Percentiles rank a stretch among this genome's conserved stretches.
These are phyloP conservation scores for Podochytrium sp. DNA, from an alignment of 192 early-diverging fungal genomes.

Conservation along the genomic window DNA sequence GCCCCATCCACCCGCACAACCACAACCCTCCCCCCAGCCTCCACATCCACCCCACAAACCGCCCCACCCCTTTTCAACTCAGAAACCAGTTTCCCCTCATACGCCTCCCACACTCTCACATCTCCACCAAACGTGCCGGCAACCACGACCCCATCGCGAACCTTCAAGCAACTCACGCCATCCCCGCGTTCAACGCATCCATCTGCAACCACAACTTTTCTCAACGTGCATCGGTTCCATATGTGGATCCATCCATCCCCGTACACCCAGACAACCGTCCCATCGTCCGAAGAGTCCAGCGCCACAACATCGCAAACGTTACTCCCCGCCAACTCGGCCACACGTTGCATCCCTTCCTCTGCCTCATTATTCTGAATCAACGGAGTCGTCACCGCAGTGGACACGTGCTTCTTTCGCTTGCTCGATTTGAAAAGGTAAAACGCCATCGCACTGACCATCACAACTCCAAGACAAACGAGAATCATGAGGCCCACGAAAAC, in stretches of 20 bases:
- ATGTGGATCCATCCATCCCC: slow-evolving; percentile 2
- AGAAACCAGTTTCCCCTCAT: background rate
- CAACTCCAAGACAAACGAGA: slow-evolving; percentile 6
- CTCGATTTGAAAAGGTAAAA: no score
- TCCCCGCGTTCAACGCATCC: background rate
- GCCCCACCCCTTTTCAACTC: background rate
- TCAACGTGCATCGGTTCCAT: slow-evolving; percentile 7
- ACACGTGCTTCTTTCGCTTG: no score
- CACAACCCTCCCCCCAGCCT: slow-evolving; percentile 1
- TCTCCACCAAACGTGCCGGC: slow-evolving; percentile 6
- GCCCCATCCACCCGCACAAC: slow-evolving; percentile 23
- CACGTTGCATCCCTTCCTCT: no score
- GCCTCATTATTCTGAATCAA: no score
- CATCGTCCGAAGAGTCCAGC: background rate
- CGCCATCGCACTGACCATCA: background rate
- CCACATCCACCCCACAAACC: slow-evolving; percentile 6
- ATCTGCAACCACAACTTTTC: background rate
- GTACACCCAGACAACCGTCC: slow-evolving; percentile 15
- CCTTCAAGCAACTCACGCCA: background rate
- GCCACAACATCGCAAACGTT: background rate
- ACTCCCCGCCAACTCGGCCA: no score
- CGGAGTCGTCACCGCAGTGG: no score
- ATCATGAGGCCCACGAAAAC: slow-evolving; percentile 6
- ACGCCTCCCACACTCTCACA: slow-evolving; percentile 23
- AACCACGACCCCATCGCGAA: background rate